Evolutionary conservation across 768 basidiomycete species (phyloP).

Genomic region (Gloeophyllum trabeum): DNA sequence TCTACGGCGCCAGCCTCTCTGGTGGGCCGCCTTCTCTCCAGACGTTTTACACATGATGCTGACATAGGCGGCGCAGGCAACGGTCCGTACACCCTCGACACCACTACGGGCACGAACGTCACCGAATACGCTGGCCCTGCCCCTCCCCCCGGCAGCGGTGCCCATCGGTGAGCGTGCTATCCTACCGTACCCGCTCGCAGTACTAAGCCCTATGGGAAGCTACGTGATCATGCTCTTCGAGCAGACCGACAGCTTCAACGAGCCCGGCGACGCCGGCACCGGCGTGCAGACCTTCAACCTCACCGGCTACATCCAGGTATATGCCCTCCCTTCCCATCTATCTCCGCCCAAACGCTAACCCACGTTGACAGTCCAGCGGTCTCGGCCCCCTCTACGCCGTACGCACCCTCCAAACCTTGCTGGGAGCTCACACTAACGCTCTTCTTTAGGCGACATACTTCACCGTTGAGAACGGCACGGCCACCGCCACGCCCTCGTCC

Average conservation of each 20-base stretch:
- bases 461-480: slow-evolving; percentile 57
- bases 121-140: slow-evolving; percentile 65
- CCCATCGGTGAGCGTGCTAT: slow-evolving; percentile 48
- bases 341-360: too few species aligned
- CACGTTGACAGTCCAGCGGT: slow-evolving; percentile 33
- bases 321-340: too few species aligned
- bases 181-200: neutral
- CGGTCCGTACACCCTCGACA: slow-evolving; percentile 22
- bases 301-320: slow-evolving; percentile 42
- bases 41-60: neutral
- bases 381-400: slow-evolving; percentile 56
- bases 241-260: slow-evolving; percentile 51
- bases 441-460: slow-evolving; percentile 51
- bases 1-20: slow-evolving; percentile 45
- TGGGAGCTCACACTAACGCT: neutral
- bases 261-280: slow-evolving; percentile 41
- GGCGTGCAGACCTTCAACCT: slow-evolving; percentile 48
- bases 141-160: slow-evolving; percentile 56
- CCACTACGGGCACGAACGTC: slow-evolving; percentile 33
- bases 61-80: neutral
- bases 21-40: slow-evolving; percentile 18
- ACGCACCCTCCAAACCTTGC: slow-evolving; percentile 11
- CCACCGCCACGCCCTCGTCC: slow-evolving; percentile 35
- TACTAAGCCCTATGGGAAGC: slow-evolving; percentile 21
- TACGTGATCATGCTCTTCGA: slow-evolving; percentile 57